Base-by-base conservation (phyloP, 2,329 filamentous ascomycete genomes). In the Epicoccum nigrum region DNA sequence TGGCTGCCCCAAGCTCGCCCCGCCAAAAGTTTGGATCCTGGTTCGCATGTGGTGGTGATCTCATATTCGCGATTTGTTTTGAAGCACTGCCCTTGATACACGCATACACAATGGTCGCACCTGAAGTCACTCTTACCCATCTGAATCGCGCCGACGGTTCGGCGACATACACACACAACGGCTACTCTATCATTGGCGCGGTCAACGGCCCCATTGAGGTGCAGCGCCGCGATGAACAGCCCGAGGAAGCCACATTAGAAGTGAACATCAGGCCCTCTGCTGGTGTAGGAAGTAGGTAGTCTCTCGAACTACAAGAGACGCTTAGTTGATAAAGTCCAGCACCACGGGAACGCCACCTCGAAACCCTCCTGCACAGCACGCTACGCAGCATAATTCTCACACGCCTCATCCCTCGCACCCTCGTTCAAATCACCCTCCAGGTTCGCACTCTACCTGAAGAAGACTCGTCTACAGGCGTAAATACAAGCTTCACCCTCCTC, bases 141-240 rank as follows among this genome's bases (percentile, higher is more conserved):
- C 80, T 95, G 2, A 80, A 84, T 53, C 87, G 86, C 55, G 83
- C 89, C 20, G 90, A 95, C 70, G 90, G 90, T 55, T 95, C 91
- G 39, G 89, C 89, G 9, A 87, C 85, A 8, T 92, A 90, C 71
- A 85, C 88, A 2, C 82, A 86, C 63, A 81, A 84, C 50, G 89
- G 91, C 40, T 96, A 92, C 74, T 87, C 86, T 35, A 83, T 97
- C 58, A 84, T 95, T 45, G 89, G 88, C 48, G 87, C 90, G 12
- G 91, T 96, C 60, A 97, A 96, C 74, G 94, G 93, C 0, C 94
- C 94, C 13, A 85, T 97, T 61, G 94, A 99, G 77, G 90, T 93
- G 13, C 86, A 86, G 63, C 85, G 92, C 65, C 86, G 90, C 65
- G 93, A 99, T 70, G 91, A 97, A 73, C 85, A 94, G 60, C 89